These are phyloP conservation scores for Debaryomyces hansenii DNA, from an alignment of 805 yeast species.

Conservation along the genomic window DNA sequence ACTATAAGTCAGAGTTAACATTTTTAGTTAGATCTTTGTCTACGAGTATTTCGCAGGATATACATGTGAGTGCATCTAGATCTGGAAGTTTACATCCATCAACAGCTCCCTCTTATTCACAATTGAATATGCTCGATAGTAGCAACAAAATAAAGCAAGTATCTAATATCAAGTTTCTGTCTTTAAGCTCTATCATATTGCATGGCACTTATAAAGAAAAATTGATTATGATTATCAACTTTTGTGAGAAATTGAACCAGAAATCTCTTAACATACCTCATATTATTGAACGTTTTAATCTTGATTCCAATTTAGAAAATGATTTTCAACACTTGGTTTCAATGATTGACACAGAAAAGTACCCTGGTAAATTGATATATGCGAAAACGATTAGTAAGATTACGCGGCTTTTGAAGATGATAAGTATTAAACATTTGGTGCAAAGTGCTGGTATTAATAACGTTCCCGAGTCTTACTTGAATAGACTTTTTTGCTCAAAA, in stretches of 20 bases:
- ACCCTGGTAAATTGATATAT: conserved; percentile 18
- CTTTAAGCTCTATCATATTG: conserved; percentile 20
- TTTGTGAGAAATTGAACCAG: conserved; percentile 15
- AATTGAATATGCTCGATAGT: background rate
- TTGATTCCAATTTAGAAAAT: conserved; percentile 2
- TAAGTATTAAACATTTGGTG: conserved; percentile 15
- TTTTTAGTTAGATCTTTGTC: conserved; percentile 21
- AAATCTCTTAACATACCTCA: conserved; percentile 7
- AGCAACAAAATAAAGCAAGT: conserved; percentile 1
- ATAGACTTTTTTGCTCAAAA: conserved; percentile 7
- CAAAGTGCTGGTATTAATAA: conserved; percentile 16
- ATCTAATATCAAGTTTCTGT: conserved; percentile 7
- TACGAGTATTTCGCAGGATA: conserved; percentile 19
- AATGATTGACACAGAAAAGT: conserved; percentile 10
- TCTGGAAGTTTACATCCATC: conserved; percentile 20
- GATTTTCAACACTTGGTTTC: conserved; percentile 8
- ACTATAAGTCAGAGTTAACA: conserved; percentile 15
- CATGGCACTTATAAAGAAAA: conserved; percentile 34
- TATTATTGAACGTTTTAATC: conserved; percentile 3
- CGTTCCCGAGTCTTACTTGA: conserved; percentile 9
- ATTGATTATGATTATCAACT: conserved; percentile 16
- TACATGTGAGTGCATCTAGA: conserved; percentile 22
- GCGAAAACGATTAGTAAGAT: conserved; percentile 13
- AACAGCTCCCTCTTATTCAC: conserved; percentile 10
- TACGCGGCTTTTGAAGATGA: conserved; percentile 10